Evolutionary conservation across 2,329 filamentous ascomycete genomes (phyloP).

Genomic region (Cladophialophora chaetospira): DNA sequence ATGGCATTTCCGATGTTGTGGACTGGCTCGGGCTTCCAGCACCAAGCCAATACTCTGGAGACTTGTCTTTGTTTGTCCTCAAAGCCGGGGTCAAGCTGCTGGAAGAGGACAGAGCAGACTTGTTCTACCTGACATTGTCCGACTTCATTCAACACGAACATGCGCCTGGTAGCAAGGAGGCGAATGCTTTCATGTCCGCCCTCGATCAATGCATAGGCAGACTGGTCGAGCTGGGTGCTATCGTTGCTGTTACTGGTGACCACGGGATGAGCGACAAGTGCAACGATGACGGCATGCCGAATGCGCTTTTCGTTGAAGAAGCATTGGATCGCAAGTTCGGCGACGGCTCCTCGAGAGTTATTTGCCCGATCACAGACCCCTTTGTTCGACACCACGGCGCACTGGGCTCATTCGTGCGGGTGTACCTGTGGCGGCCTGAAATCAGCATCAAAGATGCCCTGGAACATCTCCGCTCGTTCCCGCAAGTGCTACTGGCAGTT

Average conservation of each 20-base stretch:
- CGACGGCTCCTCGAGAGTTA: slow-evolving; percentile 39
- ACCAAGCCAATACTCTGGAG: slow-evolving; percentile 47
- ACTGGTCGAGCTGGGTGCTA: slow-evolving; percentile 40
- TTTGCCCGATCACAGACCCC: slow-evolving; percentile 49
- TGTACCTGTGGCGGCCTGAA: slow-evolving; percentile 37
- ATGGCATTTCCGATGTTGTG: slow-evolving; percentile 42
- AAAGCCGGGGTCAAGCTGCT: slow-evolving; percentile 48
- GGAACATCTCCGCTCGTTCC: slow-evolving; percentile 35
- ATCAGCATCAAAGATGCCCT: slow-evolving; percentile 37
- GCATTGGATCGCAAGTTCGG: slow-evolving; percentile 40
- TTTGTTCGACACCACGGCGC: slow-evolving; percentile 50
- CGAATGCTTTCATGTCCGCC: slow-evolving; percentile 42
- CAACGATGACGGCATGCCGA: slow-evolving; percentile 39
- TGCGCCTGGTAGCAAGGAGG: slow-evolving; percentile 40
- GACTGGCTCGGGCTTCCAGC: slow-evolving; percentile 42
- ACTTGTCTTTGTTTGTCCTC: slow-evolving; percentile 49
- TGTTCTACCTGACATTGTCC: slow-evolving; percentile 49
- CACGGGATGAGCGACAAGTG: slow-evolving; percentile 50
- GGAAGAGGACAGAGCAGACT: slow-evolving; percentile 42
- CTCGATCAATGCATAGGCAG: slow-evolving; percentile 41
- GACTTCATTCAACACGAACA: slow-evolving; percentile 51
- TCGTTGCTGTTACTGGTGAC: slow-evolving; percentile 46
- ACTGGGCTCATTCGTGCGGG: slow-evolving; percentile 46
- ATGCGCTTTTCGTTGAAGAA: slow-evolving; percentile 47
- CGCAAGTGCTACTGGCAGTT: slow-evolving; percentile 40